Conservation (phyloP, 2,329 filamentous ascomycete species). For the Cladosporium oxysporum region DNA sequence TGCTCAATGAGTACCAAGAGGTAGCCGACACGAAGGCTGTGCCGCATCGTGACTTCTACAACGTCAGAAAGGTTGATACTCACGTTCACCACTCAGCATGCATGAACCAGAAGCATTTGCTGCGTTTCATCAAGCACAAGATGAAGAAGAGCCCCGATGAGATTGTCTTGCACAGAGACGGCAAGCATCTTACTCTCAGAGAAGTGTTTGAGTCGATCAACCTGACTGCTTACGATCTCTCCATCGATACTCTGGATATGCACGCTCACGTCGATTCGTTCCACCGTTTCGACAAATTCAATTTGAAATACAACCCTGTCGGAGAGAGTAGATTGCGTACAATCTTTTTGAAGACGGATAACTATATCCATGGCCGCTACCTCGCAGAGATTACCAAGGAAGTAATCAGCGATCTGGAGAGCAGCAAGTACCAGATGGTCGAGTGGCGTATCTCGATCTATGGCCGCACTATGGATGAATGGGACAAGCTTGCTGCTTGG, state of each 20-base stretch:
- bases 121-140: constrained; percentile 99
- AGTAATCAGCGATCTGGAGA: constrained; percentile 94
- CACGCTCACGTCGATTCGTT: constrained; percentile 98
- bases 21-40: constrained; percentile 97
- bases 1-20: constrained; percentile 96
- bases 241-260: constrained; percentile 98
- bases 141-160: constrained; percentile 99
- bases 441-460: constrained; percentile 99
- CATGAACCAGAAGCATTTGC: constrained; percentile 98
- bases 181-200: constrained; percentile 82
- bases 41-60: constrained; percentile 98
- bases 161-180: constrained; percentile 87
- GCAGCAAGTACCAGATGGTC: constrained; percentile 99
- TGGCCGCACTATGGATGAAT: constrained; percentile 86
- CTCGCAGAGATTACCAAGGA: constrained; percentile 97
- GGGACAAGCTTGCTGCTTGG: constrained; percentile 97
- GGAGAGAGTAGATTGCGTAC: constrained; percentile 92
- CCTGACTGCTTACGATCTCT: constrained; percentile 93
- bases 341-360: constrained; percentile 99
- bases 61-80: constrained; percentile 96
- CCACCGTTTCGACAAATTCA: constrained; percentile 99
- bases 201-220: constrained; percentile 98
- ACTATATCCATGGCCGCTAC: constrained; percentile 93
- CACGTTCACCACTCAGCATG: constrained; percentile 99
- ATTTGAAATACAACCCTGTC: constrained; percentile 96